Evolutionary conservation across 2,329 filamentous ascomycete genomes (phyloP).

Genomic region (Aspergillus fijiensis): DNA sequence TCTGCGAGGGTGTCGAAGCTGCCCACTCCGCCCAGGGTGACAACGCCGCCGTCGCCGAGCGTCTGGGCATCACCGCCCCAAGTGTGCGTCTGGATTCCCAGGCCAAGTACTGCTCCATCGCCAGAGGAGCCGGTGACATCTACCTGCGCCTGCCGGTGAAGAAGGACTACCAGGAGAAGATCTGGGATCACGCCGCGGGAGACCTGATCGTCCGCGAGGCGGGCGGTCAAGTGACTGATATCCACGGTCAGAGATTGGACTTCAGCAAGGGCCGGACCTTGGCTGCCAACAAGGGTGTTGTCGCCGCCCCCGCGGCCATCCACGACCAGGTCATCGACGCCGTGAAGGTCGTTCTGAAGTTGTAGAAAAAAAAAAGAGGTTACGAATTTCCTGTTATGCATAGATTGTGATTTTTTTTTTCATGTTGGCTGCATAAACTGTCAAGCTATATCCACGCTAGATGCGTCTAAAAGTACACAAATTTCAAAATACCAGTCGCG

Average conservation of each 20-base stretch:
- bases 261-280: slow-evolving; percentile 85
- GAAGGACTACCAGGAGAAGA: slow-evolving; percentile 94
- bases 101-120: slow-evolving; percentile 95
- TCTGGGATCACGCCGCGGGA: slow-evolving; percentile 97
- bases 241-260: slow-evolving; percentile 78
- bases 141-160: slow-evolving; percentile 86
- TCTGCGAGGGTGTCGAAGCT: slow-evolving; percentile 95
- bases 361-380: slow-evolving; percentile 32
- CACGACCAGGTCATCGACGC: slow-evolving; percentile 75
- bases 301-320: slow-evolving; percentile 77
- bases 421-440: background rate
- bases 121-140: slow-evolving; percentile 87
- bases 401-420: background rate
- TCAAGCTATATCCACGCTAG: slow-evolving; percentile 21
- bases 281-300: slow-evolving; percentile 86
- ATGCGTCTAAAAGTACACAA: slow-evolving; percentile 37
- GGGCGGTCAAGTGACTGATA: slow-evolving; percentile 87
- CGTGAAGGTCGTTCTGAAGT: slow-evolving; percentile 73
- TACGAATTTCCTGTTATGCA: slow-evolving; percentile 12
- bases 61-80: slow-evolving; percentile 82
- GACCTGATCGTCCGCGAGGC: slow-evolving; percentile 93
- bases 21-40: slow-evolving; percentile 88
- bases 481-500: slow-evolving; percentile 32
- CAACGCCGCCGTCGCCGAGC: slow-evolving; percentile 78
- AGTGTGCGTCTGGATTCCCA: slow-evolving; percentile 96